Evolutionary conservation across 441 rosid species (phyloP), one percentile per base, ranked within the genome.

Genomic region (Corymbia calophylla): DNA sequence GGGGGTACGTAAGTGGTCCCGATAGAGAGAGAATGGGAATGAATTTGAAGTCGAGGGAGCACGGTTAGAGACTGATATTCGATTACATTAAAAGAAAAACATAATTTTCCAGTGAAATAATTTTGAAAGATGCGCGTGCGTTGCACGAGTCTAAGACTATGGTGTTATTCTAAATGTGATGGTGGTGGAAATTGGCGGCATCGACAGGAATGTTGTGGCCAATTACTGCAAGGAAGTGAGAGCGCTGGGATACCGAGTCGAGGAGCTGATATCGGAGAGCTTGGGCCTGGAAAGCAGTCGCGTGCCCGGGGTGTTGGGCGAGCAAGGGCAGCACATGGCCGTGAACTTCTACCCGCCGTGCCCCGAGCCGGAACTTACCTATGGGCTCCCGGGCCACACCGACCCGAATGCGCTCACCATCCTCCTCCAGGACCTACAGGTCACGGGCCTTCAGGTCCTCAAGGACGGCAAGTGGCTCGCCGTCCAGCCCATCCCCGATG

Each of bases 361-460:
- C 91, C 97, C 97, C 27, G 89, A 95, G 87, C 97, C 97, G 39
- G 97, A 95, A 66, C 95, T 95, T 19, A 95, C 97, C 82, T 95
- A 94, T 84, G 97, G 97, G 19, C 92, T 95, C 82, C 97, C 97
- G 7, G 94, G 93, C 51, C 97, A 95, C 91, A 95, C 97, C 1
- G 97, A 95, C 91, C 97, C 97, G 7, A 95, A 95, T 82, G 94
- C 95, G 29, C 93, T 95, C 55, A 95, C 97, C 88, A 94, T 95
- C 88, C 93, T 95, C 51, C 94, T 95, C 55, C 97, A 95, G 92
- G 97, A 95, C 91, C n/a, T 89, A 31, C 86, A 92, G 11, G 95
- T 95, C 27, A 73, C 94, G 1, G 97, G 97, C 60, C 96, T 95
- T 53, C 97, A 95, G 91, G 96, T 95, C 77, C 92, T 95, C 88